Percentiles rank a stretch among this genome's conserved stretches.
Conservation (phyloP, 345 rosid species). For the Rubroshorea leprosula region DNA sequence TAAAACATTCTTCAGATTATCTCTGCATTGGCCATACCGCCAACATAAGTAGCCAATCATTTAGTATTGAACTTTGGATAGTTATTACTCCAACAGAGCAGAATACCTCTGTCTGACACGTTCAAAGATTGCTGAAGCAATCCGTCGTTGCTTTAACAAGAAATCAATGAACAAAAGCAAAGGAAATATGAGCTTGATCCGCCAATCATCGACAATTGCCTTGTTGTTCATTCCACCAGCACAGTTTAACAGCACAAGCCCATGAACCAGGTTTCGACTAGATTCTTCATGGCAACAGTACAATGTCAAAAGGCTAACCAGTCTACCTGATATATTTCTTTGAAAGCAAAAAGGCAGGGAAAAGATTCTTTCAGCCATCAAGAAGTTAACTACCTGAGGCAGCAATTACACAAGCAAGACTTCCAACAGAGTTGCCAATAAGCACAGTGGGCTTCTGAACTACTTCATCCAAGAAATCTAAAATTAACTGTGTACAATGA, state of each 20-base stretch:
- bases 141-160: conserved; percentile 52
- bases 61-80: not conserved
- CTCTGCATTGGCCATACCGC: conserved; percentile 40
- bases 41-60: not conserved
- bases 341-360: not conserved
- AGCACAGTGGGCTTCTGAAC: conserved; percentile 70
- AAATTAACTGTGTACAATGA: conserved; percentile 47
- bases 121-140: conserved; percentile 67
- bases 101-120: conserved; percentile 65
- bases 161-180: conserved; percentile 75
- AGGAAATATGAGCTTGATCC: conserved; percentile 75
- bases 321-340: not conserved
- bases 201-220: conserved; percentile 92
- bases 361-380: not conserved
- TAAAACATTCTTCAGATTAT: conserved; percentile 57
- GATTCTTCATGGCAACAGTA: conserved; percentile 32
- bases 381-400: conserved; percentile 52
- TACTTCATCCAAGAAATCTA: conserved; percentile 69
- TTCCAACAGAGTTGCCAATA: conserved; percentile 87
- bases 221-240: conserved; percentile 98
- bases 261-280: conserved; percentile 43
- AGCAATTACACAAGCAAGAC: conserved; percentile 93
- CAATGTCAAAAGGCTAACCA: not conserved
- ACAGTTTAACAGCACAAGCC: conserved; percentile 81
- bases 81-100: not conserved